phyloP scores from a whole-genome alignment of 345 rosid genomes.

The Tarenaya hassleriana region DNA sequence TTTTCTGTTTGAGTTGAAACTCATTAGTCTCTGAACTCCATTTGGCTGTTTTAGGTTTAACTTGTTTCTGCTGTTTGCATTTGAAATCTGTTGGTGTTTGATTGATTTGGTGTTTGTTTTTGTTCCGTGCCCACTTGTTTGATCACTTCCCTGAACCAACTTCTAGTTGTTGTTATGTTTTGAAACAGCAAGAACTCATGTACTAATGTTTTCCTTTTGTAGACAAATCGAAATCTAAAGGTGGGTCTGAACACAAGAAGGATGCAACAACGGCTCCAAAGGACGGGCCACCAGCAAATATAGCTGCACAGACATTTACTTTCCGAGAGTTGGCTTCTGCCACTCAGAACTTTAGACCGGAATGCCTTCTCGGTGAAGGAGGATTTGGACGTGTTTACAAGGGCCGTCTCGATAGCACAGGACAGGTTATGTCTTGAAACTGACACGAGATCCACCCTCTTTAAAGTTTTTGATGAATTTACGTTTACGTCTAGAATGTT shows the following conservation, averaged over 20 bases:
- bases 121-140: neutral
- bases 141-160: too few species aligned
- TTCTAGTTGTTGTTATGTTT: too few species aligned
- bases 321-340: constrained; percentile 86
- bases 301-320: constrained; percentile 91
- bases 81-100: too few species aligned
- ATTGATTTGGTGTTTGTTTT: too few species aligned
- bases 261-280: constrained; percentile 57
- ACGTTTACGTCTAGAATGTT: too few species aligned
- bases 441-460: neutral
- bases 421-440: constrained; percentile 49
- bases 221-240: constrained; percentile 77
- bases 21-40: too few species aligned
- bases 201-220: constrained; percentile 8
- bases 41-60: neutral
- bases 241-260: constrained; percentile 57
- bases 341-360: constrained; percentile 71
- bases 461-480: too few species aligned
- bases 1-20: too few species aligned
- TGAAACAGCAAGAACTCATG: constrained; percentile 1
- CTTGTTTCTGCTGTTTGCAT: too few species aligned
- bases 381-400: constrained; percentile 97
- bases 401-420: constrained; percentile 92
- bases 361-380: constrained; percentile 86
- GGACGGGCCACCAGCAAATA: constrained; percentile 62